Conservation (phyloP, 768 basidiomycete genomes). For the Fibroporia radiculosa region DNA sequence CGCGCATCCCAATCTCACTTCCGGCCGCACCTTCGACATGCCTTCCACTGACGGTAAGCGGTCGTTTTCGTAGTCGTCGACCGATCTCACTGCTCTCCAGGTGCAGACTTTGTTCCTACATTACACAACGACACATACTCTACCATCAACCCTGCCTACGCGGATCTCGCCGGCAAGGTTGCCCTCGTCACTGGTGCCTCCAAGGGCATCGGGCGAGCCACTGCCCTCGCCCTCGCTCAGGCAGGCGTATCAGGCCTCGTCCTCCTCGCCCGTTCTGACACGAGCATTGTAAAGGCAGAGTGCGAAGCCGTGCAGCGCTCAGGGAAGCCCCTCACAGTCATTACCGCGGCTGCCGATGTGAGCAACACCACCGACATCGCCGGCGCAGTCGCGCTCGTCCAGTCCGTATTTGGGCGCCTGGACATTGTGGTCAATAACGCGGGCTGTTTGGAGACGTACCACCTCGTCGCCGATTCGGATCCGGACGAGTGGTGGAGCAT, state of each 20-base stretch:
- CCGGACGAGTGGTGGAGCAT: constrained; percentile 27
- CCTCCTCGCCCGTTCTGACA: constrained; percentile 11
- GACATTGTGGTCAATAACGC: constrained; percentile 25
- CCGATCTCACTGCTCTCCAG: too few relatives aligned
- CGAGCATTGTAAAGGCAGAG: not conserved
- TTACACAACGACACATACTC: constrained; percentile 15
- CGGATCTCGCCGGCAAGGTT: constrained; percentile 14
- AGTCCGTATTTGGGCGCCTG: constrained; percentile 19
- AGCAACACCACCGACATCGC: constrained; percentile 15
- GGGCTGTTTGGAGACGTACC: constrained; percentile 19
- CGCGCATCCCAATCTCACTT: too few relatives aligned
- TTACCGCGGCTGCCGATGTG: constrained; percentile 26
- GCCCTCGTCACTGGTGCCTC: constrained; percentile 22
- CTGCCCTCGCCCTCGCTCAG: too few relatives aligned
- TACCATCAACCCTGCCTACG: constrained; percentile 18
- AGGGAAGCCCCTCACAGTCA: constrained; percentile 10
- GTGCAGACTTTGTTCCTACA: not conserved
- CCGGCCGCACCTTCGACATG: too few relatives aligned
- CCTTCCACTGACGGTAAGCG: too few relatives aligned
- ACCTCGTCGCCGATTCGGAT: constrained; percentile 29
- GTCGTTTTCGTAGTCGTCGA: too few relatives aligned
- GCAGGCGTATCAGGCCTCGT: constrained; percentile 19
- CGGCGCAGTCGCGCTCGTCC: constrained; percentile 7
- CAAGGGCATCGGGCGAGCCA: constrained; percentile 20
- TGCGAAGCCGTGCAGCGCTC: not conserved